These are phyloP conservation scores for Luffa acutangula DNA, from an alignment of 306 rosid genomes.

Conservation along the genomic window DNA sequence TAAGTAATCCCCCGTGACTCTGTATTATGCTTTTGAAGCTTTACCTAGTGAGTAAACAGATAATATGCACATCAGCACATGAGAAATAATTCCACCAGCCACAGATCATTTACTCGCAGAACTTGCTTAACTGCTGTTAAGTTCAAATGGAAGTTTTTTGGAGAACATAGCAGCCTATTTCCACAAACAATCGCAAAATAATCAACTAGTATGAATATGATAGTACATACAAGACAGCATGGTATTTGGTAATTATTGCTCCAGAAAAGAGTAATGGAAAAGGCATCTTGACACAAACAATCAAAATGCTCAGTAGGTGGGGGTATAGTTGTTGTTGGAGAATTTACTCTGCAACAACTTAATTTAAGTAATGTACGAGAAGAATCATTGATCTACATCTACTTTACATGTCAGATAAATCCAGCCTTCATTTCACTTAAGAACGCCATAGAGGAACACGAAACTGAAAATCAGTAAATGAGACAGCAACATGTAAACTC, in stretches of 20 bases:
- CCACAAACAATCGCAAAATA: background rate
- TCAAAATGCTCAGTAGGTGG: background rate
- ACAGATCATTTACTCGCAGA: background rate
- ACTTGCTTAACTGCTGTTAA: background rate
- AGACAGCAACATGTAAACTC: background rate
- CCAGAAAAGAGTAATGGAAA: background rate
- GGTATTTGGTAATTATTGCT: background rate
- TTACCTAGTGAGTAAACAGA: slow-evolving; percentile 40
- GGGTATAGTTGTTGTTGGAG: background rate
- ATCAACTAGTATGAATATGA: background rate
- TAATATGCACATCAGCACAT: slow-evolving; percentile 5
- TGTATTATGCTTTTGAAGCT: slow-evolving; percentile 79
- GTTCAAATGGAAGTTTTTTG: background rate
- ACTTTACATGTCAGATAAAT: background rate
- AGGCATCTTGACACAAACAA: background rate
- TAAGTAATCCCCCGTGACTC: slow-evolving; percentile 58
- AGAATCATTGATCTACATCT: background rate
- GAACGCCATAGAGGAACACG: background rate
- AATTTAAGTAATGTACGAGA: background rate
- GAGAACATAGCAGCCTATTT: background rate
- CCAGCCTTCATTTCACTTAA: background rate
- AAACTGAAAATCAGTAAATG: background rate
- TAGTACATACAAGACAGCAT: background rate
- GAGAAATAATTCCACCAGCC: background rate
- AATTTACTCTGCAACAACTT: background rate